Evolutionary conservation across 1,139 yeast genomes (phyloP).

Genomic region (Saccharomyces hybrid): DNA sequence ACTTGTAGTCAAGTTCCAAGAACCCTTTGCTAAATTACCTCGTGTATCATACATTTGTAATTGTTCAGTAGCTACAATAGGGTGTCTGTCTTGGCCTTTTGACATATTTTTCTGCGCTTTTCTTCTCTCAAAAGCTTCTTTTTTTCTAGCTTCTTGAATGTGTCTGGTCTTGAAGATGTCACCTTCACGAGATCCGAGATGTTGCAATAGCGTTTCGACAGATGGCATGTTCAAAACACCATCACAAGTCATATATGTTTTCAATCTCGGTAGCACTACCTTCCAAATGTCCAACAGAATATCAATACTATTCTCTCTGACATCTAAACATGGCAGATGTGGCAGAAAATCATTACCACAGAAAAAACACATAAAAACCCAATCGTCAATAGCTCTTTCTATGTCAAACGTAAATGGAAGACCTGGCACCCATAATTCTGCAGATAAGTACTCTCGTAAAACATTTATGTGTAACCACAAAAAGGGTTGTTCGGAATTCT

Average conservation of each 20-base stretch:
- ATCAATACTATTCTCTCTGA: conserved; percentile 90
- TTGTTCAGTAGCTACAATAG: conserved; percentile 59
- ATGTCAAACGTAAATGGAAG: conserved; percentile 71
- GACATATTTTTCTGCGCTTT: conserved; percentile 41
- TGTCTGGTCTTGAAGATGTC: conserved; percentile 67
- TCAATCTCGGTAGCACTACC: conserved; percentile 52
- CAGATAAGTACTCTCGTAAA: conserved; percentile 77
- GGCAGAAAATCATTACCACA: conserved; percentile 98
- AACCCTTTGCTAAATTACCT: conserved; percentile 49
- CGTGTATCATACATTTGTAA: conserved; percentile 69
- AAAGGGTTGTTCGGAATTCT: conserved; percentile 73
- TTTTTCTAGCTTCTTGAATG: conserved; percentile 59
- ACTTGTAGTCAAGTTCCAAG: conserved; percentile 65
- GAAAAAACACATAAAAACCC: conserved; percentile 98
- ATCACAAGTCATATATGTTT: conserved; percentile 80
- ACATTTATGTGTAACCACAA: conserved; percentile 89
- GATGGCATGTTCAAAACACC: conserved; percentile 70
- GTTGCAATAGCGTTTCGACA: conserved; percentile 62
- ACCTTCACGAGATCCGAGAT: conserved; percentile 66
- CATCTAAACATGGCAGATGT: conserved; percentile 89
- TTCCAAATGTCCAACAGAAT: conserved; percentile 79
- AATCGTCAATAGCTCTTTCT: conserved; percentile 95
- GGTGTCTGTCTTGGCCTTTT: conserved; percentile 70
- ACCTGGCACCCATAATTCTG: conserved; percentile 68
- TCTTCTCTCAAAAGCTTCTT: conserved; percentile 57